Evolutionary conservation across 148 eudicot genomes (phyloP).

Genomic region (Camellia japonica): DNA sequence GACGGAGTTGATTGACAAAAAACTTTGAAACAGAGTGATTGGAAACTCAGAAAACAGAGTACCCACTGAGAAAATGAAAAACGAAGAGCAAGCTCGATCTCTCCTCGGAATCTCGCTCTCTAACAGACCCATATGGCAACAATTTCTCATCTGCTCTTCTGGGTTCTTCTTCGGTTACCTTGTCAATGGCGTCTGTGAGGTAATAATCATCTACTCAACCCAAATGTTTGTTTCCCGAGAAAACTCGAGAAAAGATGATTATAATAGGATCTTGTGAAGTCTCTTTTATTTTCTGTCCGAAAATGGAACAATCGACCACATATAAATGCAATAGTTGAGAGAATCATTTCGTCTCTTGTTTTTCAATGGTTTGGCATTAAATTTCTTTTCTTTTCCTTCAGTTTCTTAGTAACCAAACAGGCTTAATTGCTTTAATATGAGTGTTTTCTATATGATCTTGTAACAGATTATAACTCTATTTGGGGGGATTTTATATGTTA

Average conservation of each 20-base stretch:
- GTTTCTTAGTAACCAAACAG: constrained; percentile 10
- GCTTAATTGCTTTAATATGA: neutral
- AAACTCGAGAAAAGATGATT: neutral
- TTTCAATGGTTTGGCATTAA: neutral
- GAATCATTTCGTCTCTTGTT: neutral
- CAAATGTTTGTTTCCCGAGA: neutral
- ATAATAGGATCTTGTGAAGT: neutral
- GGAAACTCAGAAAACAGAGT: neutral
- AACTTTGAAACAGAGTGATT: no score
- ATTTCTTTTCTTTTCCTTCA: neutral
- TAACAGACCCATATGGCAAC: constrained; percentile 76
- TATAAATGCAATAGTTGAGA: neutral
- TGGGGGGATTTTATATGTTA: neutral
- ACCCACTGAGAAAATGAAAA: constrained; percentile 23
- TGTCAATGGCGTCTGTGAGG: constrained; percentile 96
- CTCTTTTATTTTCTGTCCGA: neutral
- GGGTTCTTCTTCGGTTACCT: constrained; percentile 98
- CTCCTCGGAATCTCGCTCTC: constrained; percentile 78
- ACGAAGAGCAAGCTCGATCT: constrained; percentile 70
- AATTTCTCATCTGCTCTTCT: constrained; percentile 85
- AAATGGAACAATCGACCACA: neutral
- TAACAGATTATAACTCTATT: neutral
- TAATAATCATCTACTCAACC: constrained; percentile 4
- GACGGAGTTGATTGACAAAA: neutral
- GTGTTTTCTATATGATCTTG: neutral